phyloP scores from a whole-genome alignment of 345 rosid genomes.

The Nephelium lappaceum region DNA sequence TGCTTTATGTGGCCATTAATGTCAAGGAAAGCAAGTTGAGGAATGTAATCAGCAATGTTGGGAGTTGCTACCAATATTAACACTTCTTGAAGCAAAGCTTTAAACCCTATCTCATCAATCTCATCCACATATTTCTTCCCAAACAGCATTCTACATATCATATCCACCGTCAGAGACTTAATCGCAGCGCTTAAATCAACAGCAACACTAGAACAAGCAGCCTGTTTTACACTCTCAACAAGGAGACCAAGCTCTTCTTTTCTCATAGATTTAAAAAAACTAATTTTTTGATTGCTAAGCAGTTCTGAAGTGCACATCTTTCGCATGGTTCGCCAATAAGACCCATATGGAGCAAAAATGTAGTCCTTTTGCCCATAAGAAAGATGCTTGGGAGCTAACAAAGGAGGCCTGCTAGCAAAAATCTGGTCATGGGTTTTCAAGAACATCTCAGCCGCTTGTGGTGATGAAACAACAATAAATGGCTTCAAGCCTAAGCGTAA shows the following conservation, averaged over 20 bases:
- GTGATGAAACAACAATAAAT: conserved; percentile 30
- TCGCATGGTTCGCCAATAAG: conserved; percentile 35
- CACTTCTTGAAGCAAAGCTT: conserved; percentile 28
- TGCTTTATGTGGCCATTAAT: conserved; percentile 27
- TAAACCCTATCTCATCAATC: conserved; percentile 29
- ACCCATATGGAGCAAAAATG: conserved; percentile 21
- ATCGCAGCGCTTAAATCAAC: conserved; percentile 32
- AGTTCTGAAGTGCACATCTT: conserved; percentile 40
- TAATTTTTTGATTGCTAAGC: conserved; percentile 29
- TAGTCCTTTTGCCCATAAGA: conserved; percentile 23
- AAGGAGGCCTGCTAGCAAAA: conserved; percentile 34
- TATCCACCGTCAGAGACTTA: conserved; percentile 19
- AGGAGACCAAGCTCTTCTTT: conserved; percentile 31
- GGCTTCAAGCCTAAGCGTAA: conserved; percentile 21
- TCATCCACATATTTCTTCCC: conserved; percentile 40
- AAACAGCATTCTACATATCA: conserved; percentile 44
- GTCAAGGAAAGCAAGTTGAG: conserved; percentile 29
- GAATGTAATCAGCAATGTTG: conserved; percentile 36
- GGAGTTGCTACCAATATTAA: conserved; percentile 19
- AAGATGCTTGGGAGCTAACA: conserved; percentile 20
- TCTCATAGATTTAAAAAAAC: conserved; percentile 28
- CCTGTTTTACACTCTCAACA: conserved; percentile 14
- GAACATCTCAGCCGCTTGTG: conserved; percentile 32
- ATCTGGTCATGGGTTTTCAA: conserved; percentile 39
- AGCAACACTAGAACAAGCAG: not conserved